These are phyloP conservation scores for Cyberlindnera petersonii DNA, from an alignment of 805 yeast species.

Conservation along the genomic window DNA sequence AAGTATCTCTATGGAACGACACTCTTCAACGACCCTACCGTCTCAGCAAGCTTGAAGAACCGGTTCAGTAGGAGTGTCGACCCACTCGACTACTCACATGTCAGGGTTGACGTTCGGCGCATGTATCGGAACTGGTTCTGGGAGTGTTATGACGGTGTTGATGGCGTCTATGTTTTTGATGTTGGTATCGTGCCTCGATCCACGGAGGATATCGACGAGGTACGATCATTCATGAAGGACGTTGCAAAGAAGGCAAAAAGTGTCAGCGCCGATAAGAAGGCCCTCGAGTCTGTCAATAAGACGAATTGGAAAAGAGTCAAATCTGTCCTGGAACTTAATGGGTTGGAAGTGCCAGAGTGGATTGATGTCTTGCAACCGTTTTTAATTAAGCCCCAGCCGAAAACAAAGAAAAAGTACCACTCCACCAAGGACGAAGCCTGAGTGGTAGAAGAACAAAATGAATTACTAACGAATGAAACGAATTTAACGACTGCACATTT, in stretches of 20 bases:
- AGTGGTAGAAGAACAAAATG: too few species aligned
- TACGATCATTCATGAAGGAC: conserved; percentile 4
- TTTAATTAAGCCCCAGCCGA: background rate
- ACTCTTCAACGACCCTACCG: conserved; percentile 15
- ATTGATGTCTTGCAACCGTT: background rate
- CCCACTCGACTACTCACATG: conserved; percentile 19
- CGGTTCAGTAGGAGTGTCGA: conserved; percentile 14
- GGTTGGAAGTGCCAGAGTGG: conserved; percentile 9
- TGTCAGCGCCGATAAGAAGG: background rate
- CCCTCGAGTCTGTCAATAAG: conserved; percentile 4
- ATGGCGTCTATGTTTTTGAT: conserved; percentile 24
- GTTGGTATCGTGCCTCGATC: conserved; percentile 16
- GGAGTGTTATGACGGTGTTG: conserved; percentile 13
- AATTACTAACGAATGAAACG: too few species aligned
- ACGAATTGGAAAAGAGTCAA: conserved; percentile 19
- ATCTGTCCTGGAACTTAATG: conserved; percentile 10
- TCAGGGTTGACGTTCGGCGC: conserved; percentile 18
- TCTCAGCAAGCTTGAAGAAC: conserved; percentile 4
- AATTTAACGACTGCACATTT: too few species aligned
- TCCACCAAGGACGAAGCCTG: too few species aligned
- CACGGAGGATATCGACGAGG: conserved; percentile 5
- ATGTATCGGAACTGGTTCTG: conserved; percentile 12
- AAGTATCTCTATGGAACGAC: conserved; percentile 16
- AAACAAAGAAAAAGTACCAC: background rate
- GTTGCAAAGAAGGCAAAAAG: conserved; percentile 7